Evolutionary conservation across 1,139 yeast species (phyloP).

Genomic region (Diutina catenulata): DNA sequence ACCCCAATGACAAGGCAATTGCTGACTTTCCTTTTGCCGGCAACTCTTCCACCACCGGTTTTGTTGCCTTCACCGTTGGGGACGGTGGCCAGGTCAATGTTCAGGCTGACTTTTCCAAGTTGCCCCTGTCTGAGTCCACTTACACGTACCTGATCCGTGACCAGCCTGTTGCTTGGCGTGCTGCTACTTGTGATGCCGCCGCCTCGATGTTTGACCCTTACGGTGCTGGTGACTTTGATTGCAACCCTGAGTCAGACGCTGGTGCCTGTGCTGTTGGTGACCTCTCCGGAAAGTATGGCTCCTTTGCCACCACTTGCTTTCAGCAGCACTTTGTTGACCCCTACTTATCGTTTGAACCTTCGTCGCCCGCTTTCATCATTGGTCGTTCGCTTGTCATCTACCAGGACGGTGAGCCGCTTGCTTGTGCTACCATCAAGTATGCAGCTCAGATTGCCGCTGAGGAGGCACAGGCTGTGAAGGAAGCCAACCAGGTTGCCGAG

Average conservation of each 20-base stretch:
- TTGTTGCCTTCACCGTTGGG: constrained; percentile 35
- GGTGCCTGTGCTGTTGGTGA: constrained; percentile 49
- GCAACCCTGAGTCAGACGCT: constrained; percentile 35
- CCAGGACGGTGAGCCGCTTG: constrained; percentile 36
- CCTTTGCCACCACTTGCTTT: constrained; percentile 42
- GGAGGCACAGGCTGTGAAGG: too few relatives aligned
- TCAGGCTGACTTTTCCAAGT: constrained; percentile 46
- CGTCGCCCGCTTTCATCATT: constrained; percentile 36
- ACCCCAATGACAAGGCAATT: constrained; percentile 36
- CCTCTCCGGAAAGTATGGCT: constrained; percentile 53
- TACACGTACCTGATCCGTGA: constrained; percentile 49
- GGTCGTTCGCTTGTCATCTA: constrained; percentile 44
- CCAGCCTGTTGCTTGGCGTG: constrained; percentile 23
- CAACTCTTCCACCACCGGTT: constrained; percentile 30
- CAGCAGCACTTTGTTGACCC: constrained; percentile 43
- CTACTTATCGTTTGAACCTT: constrained; percentile 37
- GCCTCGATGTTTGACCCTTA: constrained; percentile 47
- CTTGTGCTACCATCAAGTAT: constrained; percentile 50
- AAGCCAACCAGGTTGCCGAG: too few relatives aligned
- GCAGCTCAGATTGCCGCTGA: too few relatives aligned
- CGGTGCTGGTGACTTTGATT: constrained; percentile 26
- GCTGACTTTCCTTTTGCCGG: constrained; percentile 43
- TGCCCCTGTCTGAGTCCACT: constrained; percentile 47
- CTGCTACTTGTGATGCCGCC: constrained; percentile 29
- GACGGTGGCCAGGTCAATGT: constrained; percentile 40